Base-by-base conservation (phyloP, 73 alveolate genomes). In the Stentor roeselii region DNA sequence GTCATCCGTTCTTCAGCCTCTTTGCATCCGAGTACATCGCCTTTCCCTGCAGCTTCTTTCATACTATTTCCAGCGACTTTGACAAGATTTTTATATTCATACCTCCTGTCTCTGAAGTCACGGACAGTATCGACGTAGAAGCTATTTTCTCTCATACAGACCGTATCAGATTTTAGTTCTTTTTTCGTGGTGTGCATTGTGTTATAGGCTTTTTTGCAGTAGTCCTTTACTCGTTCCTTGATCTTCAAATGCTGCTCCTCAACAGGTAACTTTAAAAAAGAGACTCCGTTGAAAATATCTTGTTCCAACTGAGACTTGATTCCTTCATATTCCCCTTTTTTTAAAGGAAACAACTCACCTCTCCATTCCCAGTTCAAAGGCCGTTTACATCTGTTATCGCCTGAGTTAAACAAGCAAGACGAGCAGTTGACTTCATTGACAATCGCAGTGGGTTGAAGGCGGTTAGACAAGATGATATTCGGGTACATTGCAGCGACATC, bases 401-500 rank as follows among this genome's bases (percentile, higher is more conserved):
- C 96, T 58, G 89, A 80, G 90, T 98, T 97, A 88, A 92, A 98
- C 30, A 82, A 74, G 86, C 99, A 98, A 32, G 96, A 94, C 11
- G 99, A 96, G 90, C 99, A 97, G 2, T 87, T 90, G 84, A 91
- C 90, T 61, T 96, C 98, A 77, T 91, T 94, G 36, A 96, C 99
- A 30, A 98, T 98, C 2, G 99, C 99, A 39, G 97, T 99, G 27
- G 99, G 99, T 75, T 98, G 98, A 42, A 98, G 94, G 75, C 99
- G 95, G 89, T 98, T 98, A 14, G 99, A 94, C 83, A 98, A 92
- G 86, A 98, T 98, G 91, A 98, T 98, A 88, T 98, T 98, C 6
- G 99, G 99, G 90, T 98, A 98, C 99, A 98, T 98, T 37, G 99
- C 99, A 31, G 99, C 99, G 38, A 98, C 99, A 91, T 98, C 99